Conservation (phyloP, 75 land plant species). For the Pinus tabuliformis region DNA sequence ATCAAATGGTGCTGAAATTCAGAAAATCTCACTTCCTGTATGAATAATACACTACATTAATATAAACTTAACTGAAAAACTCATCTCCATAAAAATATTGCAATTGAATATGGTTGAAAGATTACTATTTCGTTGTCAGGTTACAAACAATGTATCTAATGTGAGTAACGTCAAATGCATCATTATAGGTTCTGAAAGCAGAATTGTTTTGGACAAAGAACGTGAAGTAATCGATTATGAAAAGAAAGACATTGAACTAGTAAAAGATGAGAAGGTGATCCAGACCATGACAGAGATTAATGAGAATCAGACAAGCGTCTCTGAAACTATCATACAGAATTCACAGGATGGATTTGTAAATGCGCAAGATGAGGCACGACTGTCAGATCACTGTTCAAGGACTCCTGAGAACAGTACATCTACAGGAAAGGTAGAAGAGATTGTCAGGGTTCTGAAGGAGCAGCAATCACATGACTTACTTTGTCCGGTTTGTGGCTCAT, state of each 20-base stretch:
- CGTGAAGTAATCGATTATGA: background rate
- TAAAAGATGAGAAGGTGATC: background rate
- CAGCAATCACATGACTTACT: conserved; percentile 72
- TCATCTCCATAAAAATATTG: background rate
- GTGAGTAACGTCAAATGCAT: background rate
- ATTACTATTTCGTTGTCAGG: background rate
- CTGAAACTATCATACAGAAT: background rate
- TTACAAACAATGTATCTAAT: background rate
- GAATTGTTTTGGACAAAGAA: background rate
- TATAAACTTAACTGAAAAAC: background rate
- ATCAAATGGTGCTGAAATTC: too few species aligned
- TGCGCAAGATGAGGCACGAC: background rate
- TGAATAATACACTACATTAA: background rate
- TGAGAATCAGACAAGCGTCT: background rate
- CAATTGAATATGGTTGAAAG: background rate
- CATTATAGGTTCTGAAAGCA: background rate
- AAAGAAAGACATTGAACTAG: conserved; percentile 5
- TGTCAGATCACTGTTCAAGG: background rate
- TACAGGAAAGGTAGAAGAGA: conserved; percentile 18
- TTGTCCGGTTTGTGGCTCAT: conserved; percentile 74
- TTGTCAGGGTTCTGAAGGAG: conserved; percentile 52
- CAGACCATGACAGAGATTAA: background rate
- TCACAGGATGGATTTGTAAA: background rate
- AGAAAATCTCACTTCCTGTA: too few species aligned
- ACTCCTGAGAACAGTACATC: conserved; percentile 8